Evolutionary conservation across 2,329 filamentous ascomycete species (phyloP).

Genomic region (Trichocomaceae sp.): DNA sequence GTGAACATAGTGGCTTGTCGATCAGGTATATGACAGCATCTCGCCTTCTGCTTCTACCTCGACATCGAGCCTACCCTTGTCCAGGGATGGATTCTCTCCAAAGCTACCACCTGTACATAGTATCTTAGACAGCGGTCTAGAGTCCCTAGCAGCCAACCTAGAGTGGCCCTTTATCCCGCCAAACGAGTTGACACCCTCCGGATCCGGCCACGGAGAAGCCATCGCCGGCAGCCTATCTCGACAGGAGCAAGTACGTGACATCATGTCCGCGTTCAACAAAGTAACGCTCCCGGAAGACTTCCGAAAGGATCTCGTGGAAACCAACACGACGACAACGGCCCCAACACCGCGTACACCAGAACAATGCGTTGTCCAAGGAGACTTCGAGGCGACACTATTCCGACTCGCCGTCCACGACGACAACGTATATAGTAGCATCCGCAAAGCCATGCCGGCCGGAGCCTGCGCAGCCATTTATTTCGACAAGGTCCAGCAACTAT

Average conservation of each 20-base stretch:
- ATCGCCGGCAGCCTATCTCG: conserved; percentile 26
- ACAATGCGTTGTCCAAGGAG: conserved; percentile 40
- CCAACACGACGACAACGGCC: conserved; percentile 15
- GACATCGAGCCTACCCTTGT: conserved; percentile 22
- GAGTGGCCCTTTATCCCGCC: conserved; percentile 31
- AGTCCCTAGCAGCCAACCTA: conserved; percentile 26
- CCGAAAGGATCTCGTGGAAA: conserved; percentile 33
- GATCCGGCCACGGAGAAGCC: not conserved
- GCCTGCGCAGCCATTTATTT: conserved; percentile 40
- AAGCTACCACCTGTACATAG: conserved; percentile 26
- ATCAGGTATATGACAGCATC: conserved; percentile 34
- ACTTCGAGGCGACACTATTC: conserved; percentile 41
- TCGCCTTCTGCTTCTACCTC: conserved; percentile 22
- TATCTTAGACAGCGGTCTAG: conserved; percentile 27
- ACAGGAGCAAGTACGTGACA: conserved; percentile 36
- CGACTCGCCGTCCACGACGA: conserved; percentile 41
- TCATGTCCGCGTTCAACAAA: conserved; percentile 40
- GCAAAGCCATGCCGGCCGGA: conserved; percentile 36
- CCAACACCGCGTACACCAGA: conserved; percentile 28
- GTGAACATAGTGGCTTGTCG: conserved; percentile 33
- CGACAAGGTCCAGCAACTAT: conserved; percentile 35
- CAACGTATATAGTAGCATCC: conserved; percentile 35
- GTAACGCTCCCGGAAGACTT: conserved; percentile 38
- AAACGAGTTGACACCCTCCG: not conserved
- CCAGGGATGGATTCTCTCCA: conserved; percentile 26